Evolutionary conservation across 257 asterid species (phyloP).

Genomic region (Nicotiana tabacum): DNA sequence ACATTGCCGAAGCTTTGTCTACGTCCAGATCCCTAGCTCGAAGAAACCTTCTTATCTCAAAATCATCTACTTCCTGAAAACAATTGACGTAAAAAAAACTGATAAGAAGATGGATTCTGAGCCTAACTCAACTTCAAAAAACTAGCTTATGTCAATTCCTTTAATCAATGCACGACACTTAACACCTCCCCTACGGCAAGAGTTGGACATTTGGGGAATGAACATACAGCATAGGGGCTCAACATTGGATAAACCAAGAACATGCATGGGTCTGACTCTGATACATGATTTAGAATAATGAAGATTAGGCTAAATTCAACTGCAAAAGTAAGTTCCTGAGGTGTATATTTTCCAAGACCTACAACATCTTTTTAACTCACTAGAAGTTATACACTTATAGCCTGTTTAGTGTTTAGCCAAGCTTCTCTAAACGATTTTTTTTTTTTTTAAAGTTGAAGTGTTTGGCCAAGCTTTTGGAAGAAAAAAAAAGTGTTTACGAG

Average conservation of each 20-base stretch:
- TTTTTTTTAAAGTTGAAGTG: too few species aligned
- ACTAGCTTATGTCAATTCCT: neutral
- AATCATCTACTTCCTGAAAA: constrained; percentile 55
- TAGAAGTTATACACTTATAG: too few species aligned
- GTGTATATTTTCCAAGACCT: too few species aligned
- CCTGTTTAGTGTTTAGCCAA: too few species aligned
- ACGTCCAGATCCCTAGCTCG: constrained; percentile 56
- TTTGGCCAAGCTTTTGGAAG: too few species aligned
- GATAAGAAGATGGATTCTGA: neutral
- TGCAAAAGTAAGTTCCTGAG: too few species aligned
- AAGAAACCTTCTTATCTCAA: constrained; percentile 63
- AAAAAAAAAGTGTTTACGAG: too few species aligned
- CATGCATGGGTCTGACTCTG: neutral
- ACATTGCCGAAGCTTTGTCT: constrained; percentile 57
- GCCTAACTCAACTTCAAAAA: neutral
- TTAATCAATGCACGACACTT: neutral
- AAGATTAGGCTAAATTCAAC: too few species aligned
- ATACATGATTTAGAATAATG: neutral
- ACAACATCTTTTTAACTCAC: too few species aligned
- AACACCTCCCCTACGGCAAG: neutral
- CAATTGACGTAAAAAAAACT: neutral
- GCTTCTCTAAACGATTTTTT: too few species aligned
- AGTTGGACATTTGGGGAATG: neutral
- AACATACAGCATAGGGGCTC: neutral
- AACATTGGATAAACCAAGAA: neutral